Conservation (phyloP, 2,329 filamentous ascomycete species). For the Mycocentrospora acerina region DNA sequence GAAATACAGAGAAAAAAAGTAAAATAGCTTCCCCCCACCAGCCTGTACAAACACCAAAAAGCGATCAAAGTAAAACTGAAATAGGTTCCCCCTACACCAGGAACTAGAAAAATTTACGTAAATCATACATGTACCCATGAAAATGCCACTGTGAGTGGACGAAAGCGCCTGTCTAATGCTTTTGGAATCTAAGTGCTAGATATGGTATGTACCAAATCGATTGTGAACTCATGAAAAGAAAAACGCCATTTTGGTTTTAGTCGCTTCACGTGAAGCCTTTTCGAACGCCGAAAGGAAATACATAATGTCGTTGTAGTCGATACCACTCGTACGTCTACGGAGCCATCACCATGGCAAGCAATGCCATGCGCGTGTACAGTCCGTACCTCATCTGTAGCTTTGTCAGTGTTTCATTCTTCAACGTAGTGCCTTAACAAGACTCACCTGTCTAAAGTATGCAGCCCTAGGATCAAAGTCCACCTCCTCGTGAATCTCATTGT, state of each 20-base stretch:
- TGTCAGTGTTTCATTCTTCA: conserved; percentile 45
- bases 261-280: conserved; percentile 8
- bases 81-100: conserved; percentile 22
- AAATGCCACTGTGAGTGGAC: conserved; percentile 1
- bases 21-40: conserved; percentile 37
- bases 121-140: conserved; percentile 18
- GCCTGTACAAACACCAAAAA: conserved; percentile 2
- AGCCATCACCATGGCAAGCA: conserved; percentile 89
- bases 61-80: conserved; percentile 24
- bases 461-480: conserved; percentile 96
- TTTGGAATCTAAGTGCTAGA: conserved; percentile 5
- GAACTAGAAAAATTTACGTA: conserved; percentile 15
- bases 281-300: conserved; percentile 10
- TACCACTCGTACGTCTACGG: conserved; percentile 33
- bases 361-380: conserved; percentile 95
- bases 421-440: conserved; percentile 33
- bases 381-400: conserved; percentile 85
- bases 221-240: conserved; percentile 3
- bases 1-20: conserved; percentile 32
- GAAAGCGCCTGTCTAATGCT: conserved; percentile 25
- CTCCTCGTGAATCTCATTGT: conserved; percentile 90
- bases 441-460: conserved; percentile 98
- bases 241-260: conserved; percentile 11
- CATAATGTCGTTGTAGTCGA: conserved; percentile 4
- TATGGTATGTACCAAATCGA: conserved; percentile 8